Evolutionary conservation across 345 rosid species (phyloP).

Genomic region (Sonneratia caseolaris): DNA sequence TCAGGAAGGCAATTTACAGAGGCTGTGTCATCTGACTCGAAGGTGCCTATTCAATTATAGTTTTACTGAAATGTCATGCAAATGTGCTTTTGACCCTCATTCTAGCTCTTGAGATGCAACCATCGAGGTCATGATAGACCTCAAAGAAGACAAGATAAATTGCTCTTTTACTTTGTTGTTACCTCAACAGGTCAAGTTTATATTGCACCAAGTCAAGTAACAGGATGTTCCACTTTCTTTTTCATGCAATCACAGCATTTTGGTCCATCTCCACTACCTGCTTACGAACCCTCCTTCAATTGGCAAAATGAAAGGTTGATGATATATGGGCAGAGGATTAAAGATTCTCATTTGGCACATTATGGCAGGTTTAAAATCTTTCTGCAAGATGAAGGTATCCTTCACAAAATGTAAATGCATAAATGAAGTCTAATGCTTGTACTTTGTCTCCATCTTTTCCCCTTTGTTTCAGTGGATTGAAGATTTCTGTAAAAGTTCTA

Average conservation of each 20-base stretch:
- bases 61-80: conserved; percentile 3
- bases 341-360: conserved; percentile 57
- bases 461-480: conserved; percentile 59
- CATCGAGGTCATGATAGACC: background rate
- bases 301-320: conserved; percentile 94
- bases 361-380: conserved; percentile 49
- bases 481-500: conserved; percentile 83
- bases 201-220: background rate
- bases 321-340: conserved; percentile 87
- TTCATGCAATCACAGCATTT: conserved; percentile 48
- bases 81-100: background rate
- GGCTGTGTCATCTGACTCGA: conserved; percentile 17
- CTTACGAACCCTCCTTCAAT: conserved; percentile 96
- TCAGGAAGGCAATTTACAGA: conserved; percentile 74
- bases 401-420: background rate
- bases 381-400: background rate
- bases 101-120: background rate
- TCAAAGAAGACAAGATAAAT: background rate
- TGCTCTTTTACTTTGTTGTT: background rate
- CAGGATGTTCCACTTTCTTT: background rate
- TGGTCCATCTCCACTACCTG: conserved; percentile 89
- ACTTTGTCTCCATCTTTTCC: conserved; percentile 9
- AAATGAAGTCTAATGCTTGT: background rate
- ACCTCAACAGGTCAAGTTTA: background rate
- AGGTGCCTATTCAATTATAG: conserved; percentile 8